Evolutionary conservation across 371 early-diverging fungal species (phyloP).

Genomic region (Mucor piriformis): DNA sequence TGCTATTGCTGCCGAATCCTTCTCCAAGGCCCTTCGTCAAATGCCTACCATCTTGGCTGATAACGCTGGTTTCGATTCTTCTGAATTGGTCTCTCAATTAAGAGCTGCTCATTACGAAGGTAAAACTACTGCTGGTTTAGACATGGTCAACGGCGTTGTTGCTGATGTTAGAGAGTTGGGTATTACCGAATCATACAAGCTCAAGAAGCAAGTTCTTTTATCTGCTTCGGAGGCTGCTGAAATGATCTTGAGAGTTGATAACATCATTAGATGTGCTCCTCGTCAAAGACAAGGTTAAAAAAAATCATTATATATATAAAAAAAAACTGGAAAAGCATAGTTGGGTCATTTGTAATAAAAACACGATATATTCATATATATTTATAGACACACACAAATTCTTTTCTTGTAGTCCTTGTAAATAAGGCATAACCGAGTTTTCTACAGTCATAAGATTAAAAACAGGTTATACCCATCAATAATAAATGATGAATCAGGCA

Average conservation of each 20-base stretch:
- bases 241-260: constrained; percentile 99
- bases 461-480: too few relatives aligned
- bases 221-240: constrained; percentile 99
- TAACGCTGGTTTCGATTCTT: constrained; percentile 98
- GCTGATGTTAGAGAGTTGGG: constrained; percentile 88
- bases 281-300: constrained; percentile 47
- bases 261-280: constrained; percentile 97
- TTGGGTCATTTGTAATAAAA: constrained; percentile 4
- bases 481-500: too few relatives aligned
- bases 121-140: constrained; percentile 81
- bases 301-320: constrained; percentile 2
- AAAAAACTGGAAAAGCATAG: neutral
- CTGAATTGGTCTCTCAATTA: constrained; percentile 91
- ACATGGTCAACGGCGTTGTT: constrained; percentile 86
- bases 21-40: constrained; percentile 95
- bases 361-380: neutral
- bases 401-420: too few relatives aligned
- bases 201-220: constrained; percentile 96
- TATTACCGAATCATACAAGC: constrained; percentile 97
- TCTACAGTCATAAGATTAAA: too few relatives aligned
- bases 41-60: constrained; percentile 98
- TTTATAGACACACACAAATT: constrained; percentile 1
- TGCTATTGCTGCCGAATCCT: constrained; percentile 92
- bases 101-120: constrained; percentile 94
- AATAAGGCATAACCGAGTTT: too few relatives aligned